Conservation (phyloP, 192 early-diverging fungal genomes). For the Funneliformis geosporum region DNA sequence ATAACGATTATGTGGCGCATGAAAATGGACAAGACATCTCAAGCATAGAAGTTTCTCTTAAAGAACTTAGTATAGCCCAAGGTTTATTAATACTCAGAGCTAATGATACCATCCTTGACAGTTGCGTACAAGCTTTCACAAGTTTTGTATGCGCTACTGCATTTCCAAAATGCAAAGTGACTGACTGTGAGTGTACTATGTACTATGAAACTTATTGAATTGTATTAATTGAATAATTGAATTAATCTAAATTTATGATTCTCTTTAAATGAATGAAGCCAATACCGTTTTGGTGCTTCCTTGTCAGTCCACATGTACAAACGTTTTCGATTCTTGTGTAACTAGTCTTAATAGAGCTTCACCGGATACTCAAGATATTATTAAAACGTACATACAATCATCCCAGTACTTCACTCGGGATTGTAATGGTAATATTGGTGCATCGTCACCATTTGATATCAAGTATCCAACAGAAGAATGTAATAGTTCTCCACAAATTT, state of each 20-base stretch:
- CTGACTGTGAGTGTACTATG: neutral
- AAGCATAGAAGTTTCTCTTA: neutral
- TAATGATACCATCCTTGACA: neutral
- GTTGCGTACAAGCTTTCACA: slow-evolving; percentile 4
- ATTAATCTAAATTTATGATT: neutral
- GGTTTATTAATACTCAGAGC: neutral
- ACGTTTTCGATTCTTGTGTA: neutral
- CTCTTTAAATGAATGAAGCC: neutral
- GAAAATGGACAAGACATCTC: neutral
- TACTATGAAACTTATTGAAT: neutral
- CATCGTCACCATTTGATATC: neutral
- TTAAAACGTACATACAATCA: neutral
- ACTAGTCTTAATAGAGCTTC: neutral
- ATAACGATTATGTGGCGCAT: neutral
- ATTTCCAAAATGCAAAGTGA: neutral
- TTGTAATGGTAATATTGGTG: neutral
- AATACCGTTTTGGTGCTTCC: neutral
- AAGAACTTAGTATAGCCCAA: neutral
- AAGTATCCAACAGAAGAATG: neutral
- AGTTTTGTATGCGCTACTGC: slow-evolving; percentile 8
- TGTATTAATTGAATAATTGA: neutral
- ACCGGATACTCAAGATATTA: neutral
- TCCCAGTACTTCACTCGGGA: neutral
- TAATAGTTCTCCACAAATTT: neutral
- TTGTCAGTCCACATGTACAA: slow-evolving; percentile 5